A percentile compares a stretch with the other conserved stretches of the same genome.
Evolutionary conservation across 2,329 filamentous ascomycete genomes (phyloP).

Genomic region (Colletotrichum eleusines): DNA sequence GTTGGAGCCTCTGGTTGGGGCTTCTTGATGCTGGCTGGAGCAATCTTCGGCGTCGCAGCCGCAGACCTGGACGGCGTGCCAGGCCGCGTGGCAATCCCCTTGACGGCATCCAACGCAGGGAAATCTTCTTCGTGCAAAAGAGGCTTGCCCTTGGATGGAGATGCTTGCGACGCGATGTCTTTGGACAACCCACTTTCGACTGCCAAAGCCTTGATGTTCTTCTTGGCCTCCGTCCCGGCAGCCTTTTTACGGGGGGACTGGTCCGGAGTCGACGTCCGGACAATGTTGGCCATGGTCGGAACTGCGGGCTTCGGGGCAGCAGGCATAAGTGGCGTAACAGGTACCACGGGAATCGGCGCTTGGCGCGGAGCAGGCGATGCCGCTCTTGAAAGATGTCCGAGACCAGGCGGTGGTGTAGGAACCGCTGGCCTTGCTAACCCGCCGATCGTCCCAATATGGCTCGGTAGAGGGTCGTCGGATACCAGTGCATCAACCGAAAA

Average conservation of each 20-base stretch:
- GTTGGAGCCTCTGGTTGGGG: constrained; percentile 43
- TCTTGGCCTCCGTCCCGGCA: constrained; percentile 54
- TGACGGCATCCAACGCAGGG: constrained; percentile 66
- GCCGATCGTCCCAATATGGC: constrained; percentile 6
- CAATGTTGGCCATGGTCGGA: constrained; percentile 44
- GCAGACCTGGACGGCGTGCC: constrained; percentile 50
- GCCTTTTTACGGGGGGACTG: constrained; percentile 49
- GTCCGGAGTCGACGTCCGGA: constrained; percentile 48
- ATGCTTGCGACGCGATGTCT: constrained; percentile 58
- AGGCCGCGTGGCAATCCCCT: constrained; percentile 50
- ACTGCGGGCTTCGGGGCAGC: constrained; percentile 42
- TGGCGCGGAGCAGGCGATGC: constrained; percentile 48
- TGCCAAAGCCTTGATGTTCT: constrained; percentile 59
- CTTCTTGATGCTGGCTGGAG: constrained; percentile 52
- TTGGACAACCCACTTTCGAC: constrained; percentile 61
- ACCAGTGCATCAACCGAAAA: constrained; percentile 77
- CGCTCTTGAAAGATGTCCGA: constrained; percentile 55
- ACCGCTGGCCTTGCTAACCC: constrained; percentile 15
- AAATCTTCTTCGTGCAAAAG: constrained; percentile 72
- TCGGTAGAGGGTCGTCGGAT: constrained; percentile 63
- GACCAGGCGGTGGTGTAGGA: constrained; percentile 56
- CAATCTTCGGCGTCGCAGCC: constrained; percentile 52
- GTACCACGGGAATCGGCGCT: constrained; percentile 40
- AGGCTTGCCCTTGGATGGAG: constrained; percentile 37
- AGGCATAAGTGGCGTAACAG: constrained; percentile 27